Evolutionary conservation across 2,329 filamentous ascomycete species (phyloP), one percentile per base, ranked within the genome.

Genomic region (Thelonectria olida): DNA sequence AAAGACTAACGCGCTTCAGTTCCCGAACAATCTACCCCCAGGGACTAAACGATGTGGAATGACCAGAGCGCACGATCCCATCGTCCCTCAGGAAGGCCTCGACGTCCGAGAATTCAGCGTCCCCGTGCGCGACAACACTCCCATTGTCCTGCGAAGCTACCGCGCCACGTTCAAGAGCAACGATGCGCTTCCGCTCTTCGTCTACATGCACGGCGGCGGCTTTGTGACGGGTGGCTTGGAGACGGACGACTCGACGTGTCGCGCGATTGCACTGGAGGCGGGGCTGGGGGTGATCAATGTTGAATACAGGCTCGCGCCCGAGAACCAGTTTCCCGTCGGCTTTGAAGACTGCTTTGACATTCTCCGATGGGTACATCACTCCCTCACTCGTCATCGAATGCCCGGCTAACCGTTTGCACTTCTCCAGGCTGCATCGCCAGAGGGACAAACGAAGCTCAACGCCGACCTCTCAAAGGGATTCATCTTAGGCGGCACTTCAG

Each of bases 271-370:
- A 2, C 23, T 63, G 0, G 61, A 70, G 38, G 20, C 72, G 4
- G 58, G 45, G 6, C 57, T 78, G 23, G 73, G 80, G 0, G 78
- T 80, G 17, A 71, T 84, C 7, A 84, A 80, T 58, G 77, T 84
- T 1, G 81, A 83, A 41, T 85, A 86, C 65, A 72, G 83, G 0
- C 77, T 86, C 15, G 81, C 81, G 1, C 84, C 84, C 0, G 83
- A 85, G 64, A 72, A 83, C 62, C 76, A 75, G 47, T 85, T 84
- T 54, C 83, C 83, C 0, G 69, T 69, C 4, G 78, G 78, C 3
- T 75, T 84, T 10, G 69, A 81, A 54, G 83, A 85, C 65, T 77
- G 76, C 54, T 81, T 78, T 61, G 82, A 84, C 62, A 58, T 73
- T 19, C 63, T 72, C 1, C 64, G 66, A 19, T 74, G 73, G 73